A percentile compares a stretch with the other conserved stretches of the same genome.
Evolutionary conservation across 176 grass and related monocot species (phyloP).

Genomic region (Thalia dealbata): DNA sequence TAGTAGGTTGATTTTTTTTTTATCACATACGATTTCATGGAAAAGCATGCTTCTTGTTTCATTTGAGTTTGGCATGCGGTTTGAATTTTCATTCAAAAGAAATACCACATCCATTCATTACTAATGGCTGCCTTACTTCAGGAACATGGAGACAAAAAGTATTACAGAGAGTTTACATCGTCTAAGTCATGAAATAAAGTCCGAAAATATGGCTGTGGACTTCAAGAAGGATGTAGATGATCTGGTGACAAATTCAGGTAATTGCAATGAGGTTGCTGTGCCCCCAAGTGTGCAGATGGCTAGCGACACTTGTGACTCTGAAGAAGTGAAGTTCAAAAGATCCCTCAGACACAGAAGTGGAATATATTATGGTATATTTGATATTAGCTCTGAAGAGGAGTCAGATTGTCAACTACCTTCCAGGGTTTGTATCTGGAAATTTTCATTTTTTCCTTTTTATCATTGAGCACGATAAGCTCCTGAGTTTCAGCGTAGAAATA

Average conservation of each 20-base stretch:
- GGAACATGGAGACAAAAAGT: background rate
- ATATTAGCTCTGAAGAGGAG: slow-evolving; percentile 41
- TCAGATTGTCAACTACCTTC: slow-evolving; percentile 12
- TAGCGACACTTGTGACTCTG: background rate
- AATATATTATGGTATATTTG: slow-evolving; percentile 25
- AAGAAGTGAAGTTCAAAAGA: slow-evolving; percentile 18
- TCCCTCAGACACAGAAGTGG: slow-evolving; percentile 20
- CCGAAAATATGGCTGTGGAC: slow-evolving; percentile 2
- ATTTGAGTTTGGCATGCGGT: background rate
- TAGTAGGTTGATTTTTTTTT: too few species aligned
- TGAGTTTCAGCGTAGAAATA: background rate
- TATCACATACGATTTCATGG: too few species aligned
- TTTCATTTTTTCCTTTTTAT: background rate
- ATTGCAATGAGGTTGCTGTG: background rate
- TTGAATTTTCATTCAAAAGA: background rate
- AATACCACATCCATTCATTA: background rate
- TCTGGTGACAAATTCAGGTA: slow-evolving; percentile 4
- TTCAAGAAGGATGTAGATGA: background rate
- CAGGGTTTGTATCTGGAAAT: slow-evolving; percentile 29
- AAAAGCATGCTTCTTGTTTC: background rate
- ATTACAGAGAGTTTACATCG: background rate
- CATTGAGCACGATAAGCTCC: background rate
- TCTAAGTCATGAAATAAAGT: background rate
- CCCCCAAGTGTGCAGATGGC: background rate
- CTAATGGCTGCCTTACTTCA: background rate